Evolutionary conservation across 176 grass and related monocot genomes (phyloP).

Genomic region (Guadua angustifolia): DNA sequence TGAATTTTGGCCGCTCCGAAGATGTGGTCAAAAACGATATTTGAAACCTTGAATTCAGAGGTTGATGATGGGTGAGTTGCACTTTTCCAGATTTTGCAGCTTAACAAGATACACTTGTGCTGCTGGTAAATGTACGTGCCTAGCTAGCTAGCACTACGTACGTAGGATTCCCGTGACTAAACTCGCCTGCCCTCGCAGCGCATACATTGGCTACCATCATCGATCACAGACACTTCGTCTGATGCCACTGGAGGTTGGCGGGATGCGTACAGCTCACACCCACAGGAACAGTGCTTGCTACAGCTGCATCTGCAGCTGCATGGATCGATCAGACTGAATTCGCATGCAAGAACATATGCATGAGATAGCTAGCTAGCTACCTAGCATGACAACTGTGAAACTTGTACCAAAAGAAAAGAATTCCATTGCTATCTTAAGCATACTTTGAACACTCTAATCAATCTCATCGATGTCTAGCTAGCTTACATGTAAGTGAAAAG

Average conservation of each 20-base stretch:
- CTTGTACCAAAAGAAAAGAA: background rate
- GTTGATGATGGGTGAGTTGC: background rate
- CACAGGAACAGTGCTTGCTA: conserved; percentile 11
- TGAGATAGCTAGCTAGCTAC: background rate
- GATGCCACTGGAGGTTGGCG: conserved; percentile 17
- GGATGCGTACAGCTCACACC: conserved; percentile 21
- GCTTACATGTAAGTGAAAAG: conserved; percentile 3
- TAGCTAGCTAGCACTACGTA: background rate
- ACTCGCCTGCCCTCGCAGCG: conserved; percentile 25
- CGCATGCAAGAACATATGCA: background rate
- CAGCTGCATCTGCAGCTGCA: background rate
- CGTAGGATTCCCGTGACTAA: conserved; percentile 48
- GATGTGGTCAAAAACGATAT: no score
- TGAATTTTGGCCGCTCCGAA: no score
- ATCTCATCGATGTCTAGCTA: background rate
- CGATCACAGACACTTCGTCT: conserved; percentile 40
- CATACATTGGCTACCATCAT: conserved; percentile 1
- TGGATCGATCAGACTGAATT: no score
- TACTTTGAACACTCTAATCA: background rate
- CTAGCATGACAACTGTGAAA: background rate
- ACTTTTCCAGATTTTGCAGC: background rate
- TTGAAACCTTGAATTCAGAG: background rate
- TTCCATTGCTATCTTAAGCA: background rate
- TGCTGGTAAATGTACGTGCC: background rate
- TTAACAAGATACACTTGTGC: background rate